A percentile compares a stretch with the other conserved stretches of the same genome.
These are phyloP conservation scores for Candida oleophila DNA, from an alignment of 805 yeast species.

Conservation along the genomic window DNA sequence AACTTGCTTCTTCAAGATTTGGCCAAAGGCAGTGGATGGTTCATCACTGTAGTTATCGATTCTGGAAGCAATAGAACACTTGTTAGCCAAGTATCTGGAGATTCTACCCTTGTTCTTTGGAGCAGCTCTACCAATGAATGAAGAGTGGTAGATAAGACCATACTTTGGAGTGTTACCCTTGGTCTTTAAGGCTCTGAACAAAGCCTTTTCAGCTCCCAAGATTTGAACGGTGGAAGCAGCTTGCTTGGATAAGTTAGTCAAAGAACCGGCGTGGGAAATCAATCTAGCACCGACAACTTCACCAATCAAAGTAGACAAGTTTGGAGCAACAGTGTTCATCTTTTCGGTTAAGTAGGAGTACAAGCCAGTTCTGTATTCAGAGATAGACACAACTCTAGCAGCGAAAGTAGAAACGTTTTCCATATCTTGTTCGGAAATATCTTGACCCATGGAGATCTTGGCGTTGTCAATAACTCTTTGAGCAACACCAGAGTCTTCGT, in stretches of 20 bases:
- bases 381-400: slow-evolving; percentile 84
- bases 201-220: slow-evolving; percentile 95
- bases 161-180: slow-evolving; percentile 96
- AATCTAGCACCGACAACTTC: slow-evolving; percentile 99
- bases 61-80: slow-evolving; percentile 98
- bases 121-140: slow-evolving; percentile 90
- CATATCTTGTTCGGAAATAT: slow-evolving; percentile 93
- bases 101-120: slow-evolving; percentile 99
- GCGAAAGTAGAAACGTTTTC: slow-evolving; percentile 88
- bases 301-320: slow-evolving; percentile 93
- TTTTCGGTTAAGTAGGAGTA: slow-evolving; percentile 87
- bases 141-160: slow-evolving; percentile 92
- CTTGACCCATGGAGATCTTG: slow-evolving; percentile 98
- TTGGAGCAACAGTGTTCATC: slow-evolving; percentile 98
- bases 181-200: slow-evolving; percentile 93
- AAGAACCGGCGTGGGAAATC: slow-evolving; percentile 97
- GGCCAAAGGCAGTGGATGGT: slow-evolving; percentile 88
- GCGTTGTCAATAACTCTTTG: slow-evolving; percentile 93
- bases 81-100: slow-evolving; percentile 97
- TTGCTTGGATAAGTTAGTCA: slow-evolving; percentile 93
- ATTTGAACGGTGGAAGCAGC: slow-evolving; percentile 99
- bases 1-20: slow-evolving; percentile 90
- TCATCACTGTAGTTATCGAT: slow-evolving; percentile 96
- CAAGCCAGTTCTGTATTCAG: slow-evolving; percentile 84
- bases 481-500: slow-evolving; percentile 88